phyloP scores from a whole-genome alignment of 192 early-diverging fungal genomes.

The Chytriomyces confervae region DNA sequence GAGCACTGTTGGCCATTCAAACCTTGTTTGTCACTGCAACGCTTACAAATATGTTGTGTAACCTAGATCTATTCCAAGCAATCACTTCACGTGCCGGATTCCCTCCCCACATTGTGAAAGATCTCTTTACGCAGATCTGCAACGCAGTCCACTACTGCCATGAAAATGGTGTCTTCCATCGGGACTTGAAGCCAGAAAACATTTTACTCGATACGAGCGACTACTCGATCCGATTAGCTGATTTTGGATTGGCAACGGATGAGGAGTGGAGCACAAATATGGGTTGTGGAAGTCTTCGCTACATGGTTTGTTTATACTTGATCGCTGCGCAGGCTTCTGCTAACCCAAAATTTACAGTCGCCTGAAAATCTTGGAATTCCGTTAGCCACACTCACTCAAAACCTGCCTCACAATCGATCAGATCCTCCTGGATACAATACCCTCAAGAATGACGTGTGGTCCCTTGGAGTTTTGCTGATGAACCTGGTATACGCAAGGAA shows the following conservation, averaged over 20 bases:
- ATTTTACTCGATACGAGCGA: constrained; percentile 48
- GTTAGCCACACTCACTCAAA: background rate
- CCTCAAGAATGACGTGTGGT: constrained; percentile 79
- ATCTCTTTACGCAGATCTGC: constrained; percentile 77
- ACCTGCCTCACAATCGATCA: background rate
- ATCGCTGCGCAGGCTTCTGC: background rate
- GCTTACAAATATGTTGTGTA: background rate
- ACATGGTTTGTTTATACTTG: constrained; percentile 79
- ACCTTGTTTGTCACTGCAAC: background rate
- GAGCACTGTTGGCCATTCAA: background rate
- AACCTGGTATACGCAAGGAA: constrained; percentile 80
- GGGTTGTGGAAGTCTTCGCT: constrained; percentile 88
- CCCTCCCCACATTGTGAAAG: constrained; percentile 31
- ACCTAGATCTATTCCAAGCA: constrained; percentile 52
- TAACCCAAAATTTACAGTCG: constrained; percentile 33
- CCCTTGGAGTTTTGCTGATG: constrained; percentile 77
- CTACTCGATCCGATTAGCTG: constrained; percentile 75
- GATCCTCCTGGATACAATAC: constrained; percentile 48
- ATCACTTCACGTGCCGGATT: constrained; percentile 43
- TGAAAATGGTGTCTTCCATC: constrained; percentile 80
- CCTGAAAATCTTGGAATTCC: constrained; percentile 61
- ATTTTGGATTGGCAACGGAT: constrained; percentile 96
- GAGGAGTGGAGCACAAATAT: constrained; percentile 75
- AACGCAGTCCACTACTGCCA: constrained; percentile 81
- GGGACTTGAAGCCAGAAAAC: constrained; percentile 92